Evolutionary conservation across 1,284 basidiomycete genomes (phyloP).

Genomic region (Xanthoconium separans): DNA sequence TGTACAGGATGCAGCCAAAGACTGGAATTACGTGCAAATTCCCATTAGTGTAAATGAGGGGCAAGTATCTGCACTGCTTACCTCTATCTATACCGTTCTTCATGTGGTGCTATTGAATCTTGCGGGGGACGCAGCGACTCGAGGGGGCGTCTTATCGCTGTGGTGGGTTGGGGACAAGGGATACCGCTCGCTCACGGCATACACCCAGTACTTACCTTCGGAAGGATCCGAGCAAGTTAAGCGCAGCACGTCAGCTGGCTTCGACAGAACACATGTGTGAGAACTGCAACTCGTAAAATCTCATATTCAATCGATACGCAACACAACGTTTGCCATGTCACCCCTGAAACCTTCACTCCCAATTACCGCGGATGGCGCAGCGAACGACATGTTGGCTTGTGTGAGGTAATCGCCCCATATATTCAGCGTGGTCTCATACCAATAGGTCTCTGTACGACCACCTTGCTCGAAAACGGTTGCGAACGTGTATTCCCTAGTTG

Average conservation of each 20-base stretch:
- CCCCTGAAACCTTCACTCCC: conserved; percentile 36
- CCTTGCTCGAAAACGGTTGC: conserved; percentile 27
- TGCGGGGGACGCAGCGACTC: neutral
- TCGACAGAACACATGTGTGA: neutral
- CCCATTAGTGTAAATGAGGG: neutral
- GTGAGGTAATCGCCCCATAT: conserved; percentile 42
- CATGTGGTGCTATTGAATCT: neutral
- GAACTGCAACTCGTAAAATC: neutral
- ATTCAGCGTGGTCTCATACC: conserved; percentile 38
- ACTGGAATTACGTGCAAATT: neutral
- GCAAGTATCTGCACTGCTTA: neutral
- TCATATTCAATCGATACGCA: conserved; percentile 19
- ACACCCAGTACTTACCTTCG: neutral
- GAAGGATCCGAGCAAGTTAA: neutral
- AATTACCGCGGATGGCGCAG: conserved; percentile 39
- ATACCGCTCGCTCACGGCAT: neutral
- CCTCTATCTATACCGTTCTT: neutral
- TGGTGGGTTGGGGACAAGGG: neutral
- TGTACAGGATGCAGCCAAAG: neutral
- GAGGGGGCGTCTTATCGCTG: neutral
- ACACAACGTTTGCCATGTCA: conserved; percentile 28
- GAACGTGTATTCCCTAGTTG: conserved; percentile 38
- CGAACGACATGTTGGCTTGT: conserved; percentile 45
- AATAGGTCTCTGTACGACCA: conserved; percentile 24
- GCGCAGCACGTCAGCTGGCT: neutral